A percentile compares a stretch with the other conserved stretches of the same genome.
Conservation (phyloP, 2,329 filamentous ascomycete genomes). For the Verticillium klebahnii region DNA sequence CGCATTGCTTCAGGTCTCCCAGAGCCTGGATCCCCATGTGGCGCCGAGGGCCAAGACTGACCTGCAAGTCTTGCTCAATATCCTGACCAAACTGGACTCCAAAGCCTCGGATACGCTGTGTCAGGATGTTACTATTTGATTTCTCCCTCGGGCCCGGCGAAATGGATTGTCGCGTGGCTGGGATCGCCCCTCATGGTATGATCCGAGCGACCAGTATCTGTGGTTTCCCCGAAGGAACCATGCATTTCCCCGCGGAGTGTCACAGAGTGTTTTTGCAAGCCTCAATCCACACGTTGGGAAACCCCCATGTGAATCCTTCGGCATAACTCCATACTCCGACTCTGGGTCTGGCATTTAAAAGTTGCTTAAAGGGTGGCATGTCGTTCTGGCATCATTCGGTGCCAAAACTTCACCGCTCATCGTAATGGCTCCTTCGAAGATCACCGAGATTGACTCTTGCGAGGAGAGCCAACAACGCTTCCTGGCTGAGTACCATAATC, state of each 20-base stretch:
- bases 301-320: not conserved
- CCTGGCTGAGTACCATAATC: conserved; percentile 13
- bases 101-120: conserved; percentile 31
- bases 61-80: conserved; percentile 32
- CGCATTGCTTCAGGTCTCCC: conserved; percentile 31
- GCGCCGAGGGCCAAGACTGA: conserved; percentile 31
- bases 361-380: not conserved
- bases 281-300: too few species aligned
- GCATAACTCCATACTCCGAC: not conserved
- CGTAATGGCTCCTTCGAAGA: not conserved
- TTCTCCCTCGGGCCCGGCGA: not conserved
- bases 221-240: not conserved
- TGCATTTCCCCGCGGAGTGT: not conserved
- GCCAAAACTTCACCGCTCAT: not conserved
- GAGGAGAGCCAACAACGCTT: not conserved
- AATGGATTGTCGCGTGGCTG: not conserved
- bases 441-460: not conserved
- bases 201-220: not conserved
- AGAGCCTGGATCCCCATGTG: conserved; percentile 29
- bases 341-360: not conserved
- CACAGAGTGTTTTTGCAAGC: too few species aligned
- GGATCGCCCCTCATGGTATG: not conserved
- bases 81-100: conserved; percentile 34
- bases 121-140: not conserved
- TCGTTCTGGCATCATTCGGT: not conserved